Evolutionary conservation across 345 rosid species (phyloP).

Genomic region (Atalantia buxifolia): DNA sequence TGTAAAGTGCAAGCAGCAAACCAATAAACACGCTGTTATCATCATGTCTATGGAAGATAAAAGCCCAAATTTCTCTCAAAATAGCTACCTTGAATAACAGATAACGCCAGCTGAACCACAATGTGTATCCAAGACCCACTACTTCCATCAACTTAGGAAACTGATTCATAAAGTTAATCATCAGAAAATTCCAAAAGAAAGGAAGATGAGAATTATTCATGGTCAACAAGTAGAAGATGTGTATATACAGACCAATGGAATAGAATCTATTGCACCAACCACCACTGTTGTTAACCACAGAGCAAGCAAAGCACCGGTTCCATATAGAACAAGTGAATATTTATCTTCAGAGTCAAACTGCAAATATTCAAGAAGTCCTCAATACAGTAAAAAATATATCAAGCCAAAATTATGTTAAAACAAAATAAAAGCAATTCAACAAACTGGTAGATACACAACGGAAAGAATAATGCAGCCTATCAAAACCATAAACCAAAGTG

Average conservation of each 20-base stretch:
- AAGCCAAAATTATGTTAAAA: neutral
- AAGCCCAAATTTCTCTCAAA: neutral
- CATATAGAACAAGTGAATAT: conserved; percentile 52
- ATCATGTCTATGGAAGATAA: neutral
- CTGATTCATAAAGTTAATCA: conserved; percentile 29
- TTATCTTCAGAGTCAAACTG: conserved; percentile 67
- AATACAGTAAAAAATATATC: neutral
- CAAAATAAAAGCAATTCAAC: neutral
- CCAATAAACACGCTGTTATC: neutral
- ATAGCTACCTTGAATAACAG: conserved; percentile 71
- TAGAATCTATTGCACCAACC: conserved; percentile 73
- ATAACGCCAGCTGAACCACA: conserved; percentile 79
- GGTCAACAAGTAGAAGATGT: neutral
- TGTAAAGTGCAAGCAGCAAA: conserved; percentile 22
- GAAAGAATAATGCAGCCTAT: neutral
- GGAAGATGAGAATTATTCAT: neutral
- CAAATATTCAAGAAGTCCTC: conserved; percentile 15
- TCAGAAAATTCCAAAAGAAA: neutral
- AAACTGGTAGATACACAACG: too few species aligned
- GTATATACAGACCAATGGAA: conserved; percentile 68
- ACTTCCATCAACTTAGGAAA: conserved; percentile 85
- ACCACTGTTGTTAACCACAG: conserved; percentile 58
- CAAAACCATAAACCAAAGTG: neutral
- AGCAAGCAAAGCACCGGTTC: conserved; percentile 59
- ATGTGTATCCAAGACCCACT: conserved; percentile 81